Evolutionary conservation across 129 eudicot genomes (phyloP).

Genomic region (Flaveria robusta): DNA sequence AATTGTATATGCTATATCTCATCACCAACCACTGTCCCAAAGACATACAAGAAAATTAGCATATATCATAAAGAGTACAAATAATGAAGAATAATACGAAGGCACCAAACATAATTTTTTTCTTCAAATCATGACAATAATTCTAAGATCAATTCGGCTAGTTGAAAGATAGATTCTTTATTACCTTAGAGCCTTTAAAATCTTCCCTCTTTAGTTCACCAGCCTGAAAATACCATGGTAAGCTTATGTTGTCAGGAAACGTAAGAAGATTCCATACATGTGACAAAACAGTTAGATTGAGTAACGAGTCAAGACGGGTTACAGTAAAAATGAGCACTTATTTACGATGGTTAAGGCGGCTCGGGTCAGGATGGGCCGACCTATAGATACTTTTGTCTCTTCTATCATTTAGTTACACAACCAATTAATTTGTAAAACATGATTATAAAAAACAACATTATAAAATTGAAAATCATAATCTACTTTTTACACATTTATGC

Average conservation of each 20-base stretch:
- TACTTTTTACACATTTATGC: background rate
- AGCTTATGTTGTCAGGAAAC: constrained; percentile 3
- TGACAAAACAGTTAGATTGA: background rate
- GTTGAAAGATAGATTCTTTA: constrained; percentile 6
- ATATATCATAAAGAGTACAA: background rate
- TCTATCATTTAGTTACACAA: background rate
- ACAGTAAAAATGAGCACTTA: background rate
- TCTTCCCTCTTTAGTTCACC: constrained; percentile 66
- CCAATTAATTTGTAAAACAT: background rate
- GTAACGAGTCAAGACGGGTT: background rate
- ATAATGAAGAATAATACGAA: background rate
- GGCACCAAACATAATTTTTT: background rate
- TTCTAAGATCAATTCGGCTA: background rate
- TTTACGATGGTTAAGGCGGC: background rate
- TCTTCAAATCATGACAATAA: background rate
- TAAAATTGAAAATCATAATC: background rate
- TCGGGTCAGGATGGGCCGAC: background rate
- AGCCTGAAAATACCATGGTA: constrained; percentile 55
- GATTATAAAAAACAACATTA: background rate
- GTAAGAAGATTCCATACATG: constrained; percentile 4
- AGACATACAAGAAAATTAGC: constrained; percentile 20
- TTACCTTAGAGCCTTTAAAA: constrained; percentile 85
- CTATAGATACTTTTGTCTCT: background rate
- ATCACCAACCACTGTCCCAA: constrained; percentile 80
- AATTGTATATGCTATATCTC: constrained; percentile 71